Conservation (phyloP, 345 rosid genomes). For the Citrus sp. region DNA sequence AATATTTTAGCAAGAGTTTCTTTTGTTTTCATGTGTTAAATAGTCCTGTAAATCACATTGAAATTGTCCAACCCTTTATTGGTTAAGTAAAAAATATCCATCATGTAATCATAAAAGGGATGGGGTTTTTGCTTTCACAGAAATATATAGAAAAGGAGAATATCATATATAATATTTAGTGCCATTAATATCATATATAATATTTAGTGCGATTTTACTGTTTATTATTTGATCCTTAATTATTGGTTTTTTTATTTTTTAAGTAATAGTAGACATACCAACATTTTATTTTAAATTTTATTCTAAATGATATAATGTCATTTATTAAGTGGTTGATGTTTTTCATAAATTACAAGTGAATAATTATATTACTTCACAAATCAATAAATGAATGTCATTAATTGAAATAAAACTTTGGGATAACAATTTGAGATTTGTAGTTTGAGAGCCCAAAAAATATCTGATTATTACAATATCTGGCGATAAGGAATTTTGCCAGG, state of each 20-base stretch:
- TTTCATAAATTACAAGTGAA: too few relatives aligned
- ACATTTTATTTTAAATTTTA: too few relatives aligned
- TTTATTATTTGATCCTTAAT: not conserved
- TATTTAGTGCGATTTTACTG: too few relatives aligned
- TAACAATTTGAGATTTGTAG: too few relatives aligned
- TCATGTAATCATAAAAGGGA: not conserved
- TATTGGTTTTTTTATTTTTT: too few relatives aligned
- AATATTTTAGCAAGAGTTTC: not conserved
- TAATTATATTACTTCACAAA: too few relatives aligned
- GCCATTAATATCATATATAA: not conserved
- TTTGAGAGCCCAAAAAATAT: not conserved
- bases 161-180: too few relatives aligned
- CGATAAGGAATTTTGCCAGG: not conserved
- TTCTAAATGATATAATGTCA: too few relatives aligned
- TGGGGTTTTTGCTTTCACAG: not conserved
- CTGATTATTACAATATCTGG: not conserved
- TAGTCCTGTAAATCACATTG: not conserved
- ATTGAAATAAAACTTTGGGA: too few relatives aligned
- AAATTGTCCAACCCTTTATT: not conserved
- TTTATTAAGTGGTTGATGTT: too few relatives aligned
- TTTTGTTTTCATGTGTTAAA: not conserved
- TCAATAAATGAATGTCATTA: too few relatives aligned
- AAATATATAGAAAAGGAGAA: not conserved
- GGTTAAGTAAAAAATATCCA: not conserved
- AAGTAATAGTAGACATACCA: too few relatives aligned